These are phyloP conservation scores for Penicillium cataractarum DNA, from an alignment of 495 filamentous ascomycete species.

Conservation along the genomic window DNA sequence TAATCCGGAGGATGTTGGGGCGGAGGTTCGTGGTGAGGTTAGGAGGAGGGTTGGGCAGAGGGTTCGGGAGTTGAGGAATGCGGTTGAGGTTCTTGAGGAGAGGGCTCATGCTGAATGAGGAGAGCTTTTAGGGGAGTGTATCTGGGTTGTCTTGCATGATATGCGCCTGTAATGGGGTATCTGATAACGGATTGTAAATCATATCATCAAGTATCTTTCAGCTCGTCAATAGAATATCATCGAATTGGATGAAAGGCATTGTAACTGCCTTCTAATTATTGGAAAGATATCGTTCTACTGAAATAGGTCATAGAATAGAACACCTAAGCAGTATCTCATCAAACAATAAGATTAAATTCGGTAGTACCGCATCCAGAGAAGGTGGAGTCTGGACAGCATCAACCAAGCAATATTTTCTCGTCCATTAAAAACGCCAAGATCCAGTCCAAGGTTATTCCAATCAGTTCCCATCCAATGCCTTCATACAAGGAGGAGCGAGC, in stretches of 20 bases:
- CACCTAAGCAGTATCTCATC: background rate
- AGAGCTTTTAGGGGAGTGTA: too few relatives aligned
- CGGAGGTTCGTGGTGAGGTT: slow-evolving; percentile 40
- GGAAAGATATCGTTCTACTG: background rate
- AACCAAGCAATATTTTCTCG: background rate
- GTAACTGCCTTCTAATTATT: background rate
- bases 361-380: slow-evolving; percentile 5
- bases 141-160: background rate
- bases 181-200: background rate
- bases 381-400: background rate
- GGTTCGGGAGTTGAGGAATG: slow-evolving; percentile 48
- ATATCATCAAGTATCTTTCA: background rate
- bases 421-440: background rate
- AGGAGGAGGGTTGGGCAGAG: slow-evolving; percentile 45
- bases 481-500: background rate
- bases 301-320: background rate
- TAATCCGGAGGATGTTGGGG: slow-evolving; percentile 35
- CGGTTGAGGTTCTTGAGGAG: slow-evolving; percentile 46
- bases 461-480: background rate
- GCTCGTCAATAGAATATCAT: background rate
- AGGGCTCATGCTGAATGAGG: slow-evolving; percentile 40
- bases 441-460: background rate
- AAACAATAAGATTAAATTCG: background rate
- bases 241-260: background rate
- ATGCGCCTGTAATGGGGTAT: background rate